Evolutionary conservation across 108 stramenopile genomes (phyloP).

Genomic region (Aurantiochytrium sp.): DNA sequence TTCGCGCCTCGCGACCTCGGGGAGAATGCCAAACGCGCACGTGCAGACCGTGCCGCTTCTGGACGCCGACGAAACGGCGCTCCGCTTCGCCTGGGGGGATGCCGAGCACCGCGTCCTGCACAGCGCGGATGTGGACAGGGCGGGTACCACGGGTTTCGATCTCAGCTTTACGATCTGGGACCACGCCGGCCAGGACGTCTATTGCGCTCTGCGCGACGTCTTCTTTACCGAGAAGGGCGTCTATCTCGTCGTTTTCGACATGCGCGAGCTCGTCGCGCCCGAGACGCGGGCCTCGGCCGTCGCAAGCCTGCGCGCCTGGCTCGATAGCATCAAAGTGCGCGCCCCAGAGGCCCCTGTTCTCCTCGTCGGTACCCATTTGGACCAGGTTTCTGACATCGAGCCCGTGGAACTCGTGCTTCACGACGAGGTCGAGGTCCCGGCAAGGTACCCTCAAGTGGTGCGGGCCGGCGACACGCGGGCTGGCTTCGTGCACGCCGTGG

Average conservation of each 20-base stretch:
- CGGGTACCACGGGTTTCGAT: background rate
- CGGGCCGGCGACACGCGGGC: too few relatives aligned
- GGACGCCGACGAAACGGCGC: background rate
- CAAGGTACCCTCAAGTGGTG: background rate
- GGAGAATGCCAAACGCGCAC: background rate
- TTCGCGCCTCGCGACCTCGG: background rate
- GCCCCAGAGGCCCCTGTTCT: background rate
- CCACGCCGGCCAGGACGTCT: conserved; percentile 2
- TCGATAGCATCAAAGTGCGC: background rate
- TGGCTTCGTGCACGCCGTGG: background rate
- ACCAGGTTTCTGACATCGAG: background rate
- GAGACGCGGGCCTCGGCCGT: background rate
- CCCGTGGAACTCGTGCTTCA: background rate
- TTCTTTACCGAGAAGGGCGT: background rate
- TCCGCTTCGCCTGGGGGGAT: background rate
- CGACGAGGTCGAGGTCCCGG: background rate
- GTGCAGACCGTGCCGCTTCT: background rate
- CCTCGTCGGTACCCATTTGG: background rate
- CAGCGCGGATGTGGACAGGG: background rate
- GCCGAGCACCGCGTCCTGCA: background rate
- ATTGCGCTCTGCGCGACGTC: background rate
- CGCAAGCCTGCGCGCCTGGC: background rate
- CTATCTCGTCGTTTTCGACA: background rate
- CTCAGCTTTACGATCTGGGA: conserved; percentile 23
- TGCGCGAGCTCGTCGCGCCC: background rate